Conservation (phyloP, 2,329 filamentous ascomycete species). For the Penicillium fuscoglaucum region DNA sequence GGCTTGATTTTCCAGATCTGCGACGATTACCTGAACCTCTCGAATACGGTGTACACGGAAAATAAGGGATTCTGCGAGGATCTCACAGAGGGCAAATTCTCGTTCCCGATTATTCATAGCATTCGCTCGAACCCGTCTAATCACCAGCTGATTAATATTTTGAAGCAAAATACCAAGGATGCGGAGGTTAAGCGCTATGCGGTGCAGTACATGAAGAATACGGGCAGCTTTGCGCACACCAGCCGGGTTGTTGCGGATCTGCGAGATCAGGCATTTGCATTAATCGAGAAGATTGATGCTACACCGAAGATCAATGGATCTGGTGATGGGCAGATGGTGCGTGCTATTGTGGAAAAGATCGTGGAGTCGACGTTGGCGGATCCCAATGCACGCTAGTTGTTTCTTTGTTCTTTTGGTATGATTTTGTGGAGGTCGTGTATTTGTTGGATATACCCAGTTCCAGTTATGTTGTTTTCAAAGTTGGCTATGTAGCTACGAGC, state of each 20-base stretch:
- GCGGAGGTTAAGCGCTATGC: constrained; percentile 90
- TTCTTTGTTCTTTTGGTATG: neutral
- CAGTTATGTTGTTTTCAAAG: constrained; percentile 4
- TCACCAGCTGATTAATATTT: constrained; percentile 80
- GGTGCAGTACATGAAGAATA: constrained; percentile 84
- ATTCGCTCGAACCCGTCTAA: constrained; percentile 65
- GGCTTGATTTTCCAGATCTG: constrained; percentile 51
- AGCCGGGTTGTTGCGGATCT: constrained; percentile 65
- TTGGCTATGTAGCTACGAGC: constrained; percentile 7
- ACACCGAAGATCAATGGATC: constrained; percentile 44
- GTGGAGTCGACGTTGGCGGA: constrained; percentile 42
- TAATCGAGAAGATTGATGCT: constrained; percentile 66
- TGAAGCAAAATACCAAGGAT: constrained; percentile 84
- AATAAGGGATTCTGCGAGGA: constrained; percentile 97
- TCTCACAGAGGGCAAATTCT: constrained; percentile 95
- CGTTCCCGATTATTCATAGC: constrained; percentile 90
- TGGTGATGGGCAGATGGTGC: constrained; percentile 59
- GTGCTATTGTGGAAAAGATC: constrained; percentile 70
- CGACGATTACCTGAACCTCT: constrained; percentile 86
- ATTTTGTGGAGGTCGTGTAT: neutral
- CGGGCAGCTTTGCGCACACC: constrained; percentile 87
- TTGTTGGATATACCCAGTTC: constrained; percentile 22
- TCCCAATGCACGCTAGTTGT: neutral
- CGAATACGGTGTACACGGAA: constrained; percentile 67
- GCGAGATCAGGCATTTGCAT: constrained; percentile 61